These are phyloP conservation scores for Mycena vitilis DNA, from an alignment of 768 basidiomycete species.

Conservation along the genomic window DNA sequence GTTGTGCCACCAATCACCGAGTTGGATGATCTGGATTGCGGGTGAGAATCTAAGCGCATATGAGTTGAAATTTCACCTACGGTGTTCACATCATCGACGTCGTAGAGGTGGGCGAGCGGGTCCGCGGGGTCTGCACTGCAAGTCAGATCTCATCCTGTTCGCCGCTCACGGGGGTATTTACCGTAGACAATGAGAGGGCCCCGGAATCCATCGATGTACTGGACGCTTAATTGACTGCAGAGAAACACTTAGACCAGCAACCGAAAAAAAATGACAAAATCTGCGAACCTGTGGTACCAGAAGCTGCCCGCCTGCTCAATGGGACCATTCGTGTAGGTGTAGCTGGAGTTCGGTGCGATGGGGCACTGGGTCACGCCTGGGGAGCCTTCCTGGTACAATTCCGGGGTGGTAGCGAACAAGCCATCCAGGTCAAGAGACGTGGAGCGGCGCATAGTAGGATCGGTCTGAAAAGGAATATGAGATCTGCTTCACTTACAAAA, in stretches of 20 bases:
- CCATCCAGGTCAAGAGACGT: conserved; percentile 47
- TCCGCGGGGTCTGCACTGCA: conserved; percentile 48
- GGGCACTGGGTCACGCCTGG: conserved; percentile 56
- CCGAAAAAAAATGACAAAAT: not conserved
- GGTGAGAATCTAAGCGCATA: conserved; percentile 1
- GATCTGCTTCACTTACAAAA: conserved; percentile 1
- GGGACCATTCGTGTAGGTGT: conserved; percentile 50
- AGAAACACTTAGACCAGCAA: not conserved
- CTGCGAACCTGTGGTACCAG: conserved; percentile 49
- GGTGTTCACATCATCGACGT: conserved; percentile 54
- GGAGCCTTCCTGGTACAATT: conserved; percentile 48
- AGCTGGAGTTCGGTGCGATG: conserved; percentile 49
- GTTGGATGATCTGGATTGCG: conserved; percentile 16
- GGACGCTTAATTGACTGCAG: conserved; percentile 37
- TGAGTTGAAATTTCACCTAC: conserved; percentile 2
- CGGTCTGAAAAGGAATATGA: conserved; percentile 37
- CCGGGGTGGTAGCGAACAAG: conserved; percentile 40
- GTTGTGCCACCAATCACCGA: conserved; percentile 58
- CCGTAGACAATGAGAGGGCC: conserved; percentile 44
- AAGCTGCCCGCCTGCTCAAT: conserved; percentile 55
- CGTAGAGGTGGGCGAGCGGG: conserved; percentile 53
- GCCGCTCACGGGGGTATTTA: not conserved
- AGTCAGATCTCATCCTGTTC: conserved; percentile 2
- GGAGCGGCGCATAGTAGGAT: conserved; percentile 45
- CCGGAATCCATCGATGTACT: conserved; percentile 48